phyloP scores from a whole-genome alignment of 1,139 yeast genomes.

The Yamadazyma sp. region DNA sequence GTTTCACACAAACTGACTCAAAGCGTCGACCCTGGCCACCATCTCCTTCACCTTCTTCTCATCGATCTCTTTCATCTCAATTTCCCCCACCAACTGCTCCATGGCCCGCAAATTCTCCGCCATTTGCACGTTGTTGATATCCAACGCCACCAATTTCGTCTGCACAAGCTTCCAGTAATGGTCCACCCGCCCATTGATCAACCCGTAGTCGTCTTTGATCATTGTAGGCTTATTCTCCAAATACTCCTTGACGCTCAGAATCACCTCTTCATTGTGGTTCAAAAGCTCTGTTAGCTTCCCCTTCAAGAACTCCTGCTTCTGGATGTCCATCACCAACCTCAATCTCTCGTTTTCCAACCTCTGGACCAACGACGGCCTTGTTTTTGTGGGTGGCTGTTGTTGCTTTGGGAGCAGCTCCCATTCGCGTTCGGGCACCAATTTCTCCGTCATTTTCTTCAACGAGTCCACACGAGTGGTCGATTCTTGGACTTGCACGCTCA shows the following conservation, averaged over 20 bases:
- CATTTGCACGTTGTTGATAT: conserved; percentile 17
- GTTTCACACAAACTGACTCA: background rate
- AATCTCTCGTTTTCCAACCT: conserved; percentile 36
- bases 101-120: conserved; percentile 13
- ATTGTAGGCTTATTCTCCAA: conserved; percentile 22
- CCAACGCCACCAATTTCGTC: conserved; percentile 17
- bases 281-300: conserved; percentile 35
- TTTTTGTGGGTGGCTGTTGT: background rate
- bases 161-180: conserved; percentile 16
- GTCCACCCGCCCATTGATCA: conserved; percentile 13
- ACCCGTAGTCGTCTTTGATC: conserved; percentile 14
- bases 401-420: conserved; percentile 11
- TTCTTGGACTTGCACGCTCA: conserved; percentile 9
- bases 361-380: conserved; percentile 8
- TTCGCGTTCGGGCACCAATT: conserved; percentile 22
- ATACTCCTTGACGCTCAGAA: conserved; percentile 41
- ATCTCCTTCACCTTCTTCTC: conserved; percentile 19
- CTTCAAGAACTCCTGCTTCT: conserved; percentile 40
- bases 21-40: conserved; percentile 21
- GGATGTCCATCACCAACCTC: conserved; percentile 41
- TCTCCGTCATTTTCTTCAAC: conserved; percentile 22
- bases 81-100: conserved; percentile 9
- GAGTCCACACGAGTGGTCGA: conserved; percentile 11
- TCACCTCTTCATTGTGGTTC: conserved; percentile 39
- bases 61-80: conserved; percentile 3